Evolutionary conservation across 768 basidiomycete species (phyloP), one percentile per base, ranked within the genome.

Genomic region (Aureoboletus auriporus): DNA sequence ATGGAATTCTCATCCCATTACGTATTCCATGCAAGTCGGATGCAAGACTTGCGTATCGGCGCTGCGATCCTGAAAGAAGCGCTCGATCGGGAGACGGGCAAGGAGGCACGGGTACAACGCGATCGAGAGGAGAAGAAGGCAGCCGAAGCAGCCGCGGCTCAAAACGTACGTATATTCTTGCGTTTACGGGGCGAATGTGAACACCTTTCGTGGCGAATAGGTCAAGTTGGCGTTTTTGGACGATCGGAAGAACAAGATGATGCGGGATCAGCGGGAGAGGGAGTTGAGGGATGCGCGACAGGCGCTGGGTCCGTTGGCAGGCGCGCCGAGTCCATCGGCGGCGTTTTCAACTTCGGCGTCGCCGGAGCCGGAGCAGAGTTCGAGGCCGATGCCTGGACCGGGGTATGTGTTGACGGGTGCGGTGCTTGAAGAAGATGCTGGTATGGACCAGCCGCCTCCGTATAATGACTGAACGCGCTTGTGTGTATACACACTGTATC

Each of bases 161-260:
- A 79, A 51, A 82, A 79, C 69, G 89, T 82, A 45, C 23, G 58
- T 58, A 8, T 37, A 23, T 37, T 12, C 1, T 4, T 33, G 31
- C 13, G 31, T 14, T 33, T 9, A 33, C 33, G 33, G 4, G 33
- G 4, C 9, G 5, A 23, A 23, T 23, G 20, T 23, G 20, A 23
- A 23, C 29, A 33, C 28, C n/a, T n/a, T n/a, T n/a, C n/a, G n/a
- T n/a, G n/a, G 5, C 14, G 46, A 28, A 2, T 53, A 91, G 89
- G 82, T 86, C n/a, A 87, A 82, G 62, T 66, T 89, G 42, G 84
- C 84, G 2, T 91, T 80, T 61, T 74, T 89, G 58, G 90, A 93
- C 40, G 90, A 93, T 60, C 77, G 90, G 43, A 83, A 74, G 59
- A 66, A 70, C 1, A 84, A 82, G 58, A 63, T 68, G 56, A 44